phyloP scores from a whole-genome alignment of 73 alveolate genomes.

The Stentor coeruleus region DNA sequence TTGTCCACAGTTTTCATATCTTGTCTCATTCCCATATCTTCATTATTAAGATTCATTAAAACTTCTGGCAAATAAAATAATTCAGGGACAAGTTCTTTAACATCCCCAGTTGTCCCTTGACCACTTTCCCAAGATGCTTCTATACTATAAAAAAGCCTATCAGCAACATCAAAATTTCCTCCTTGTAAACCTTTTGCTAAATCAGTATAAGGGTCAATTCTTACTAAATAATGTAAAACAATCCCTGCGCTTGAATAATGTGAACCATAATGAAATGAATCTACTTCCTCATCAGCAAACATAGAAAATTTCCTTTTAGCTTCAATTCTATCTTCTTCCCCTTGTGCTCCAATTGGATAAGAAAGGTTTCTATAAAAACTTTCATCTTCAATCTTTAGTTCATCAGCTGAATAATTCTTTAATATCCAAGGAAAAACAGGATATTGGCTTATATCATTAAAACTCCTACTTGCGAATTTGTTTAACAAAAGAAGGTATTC shows the following conservation, averaged over 20 bases:
- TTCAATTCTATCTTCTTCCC: constrained; percentile 77
- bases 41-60: constrained; percentile 46
- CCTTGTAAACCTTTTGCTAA: constrained; percentile 80
- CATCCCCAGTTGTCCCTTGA: constrained; percentile 85
- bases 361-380: constrained; percentile 40
- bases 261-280: constrained; percentile 87
- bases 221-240: constrained; percentile 79
- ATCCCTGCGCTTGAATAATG: constrained; percentile 96
- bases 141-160: constrained; percentile 82
- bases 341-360: constrained; percentile 48
- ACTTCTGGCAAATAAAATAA: constrained; percentile 92
- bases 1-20: constrained; percentile 69
- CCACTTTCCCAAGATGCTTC: constrained; percentile 75
- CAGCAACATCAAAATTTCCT: constrained; percentile 86
- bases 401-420: not conserved
- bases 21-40: constrained; percentile 79
- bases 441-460: constrained; percentile 88
- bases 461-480: constrained; percentile 81
- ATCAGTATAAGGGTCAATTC: constrained; percentile 94
- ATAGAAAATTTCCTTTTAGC: constrained; percentile 67
- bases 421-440: constrained; percentile 95
- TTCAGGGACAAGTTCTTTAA: constrained; percentile 95
- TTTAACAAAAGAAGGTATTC: constrained; percentile 78
- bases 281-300: not conserved
- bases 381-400: constrained; percentile 36